These are phyloP conservation scores for Claviceps monticola DNA, from an alignment of 2,329 filamentous ascomycete genomes.

Conservation along the genomic window DNA sequence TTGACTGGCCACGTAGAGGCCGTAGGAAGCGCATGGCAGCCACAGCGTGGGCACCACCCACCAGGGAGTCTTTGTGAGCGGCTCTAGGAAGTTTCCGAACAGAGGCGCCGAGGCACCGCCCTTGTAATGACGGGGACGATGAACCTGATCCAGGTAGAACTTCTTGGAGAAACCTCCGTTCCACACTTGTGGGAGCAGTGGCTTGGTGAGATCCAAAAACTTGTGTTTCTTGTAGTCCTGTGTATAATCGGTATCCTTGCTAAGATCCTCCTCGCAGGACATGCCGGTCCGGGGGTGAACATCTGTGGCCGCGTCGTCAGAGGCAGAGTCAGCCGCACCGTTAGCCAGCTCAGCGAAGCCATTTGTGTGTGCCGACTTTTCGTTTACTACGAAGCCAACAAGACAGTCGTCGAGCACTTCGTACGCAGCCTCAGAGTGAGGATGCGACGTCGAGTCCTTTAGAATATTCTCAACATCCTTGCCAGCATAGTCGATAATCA, in stretches of 20 bases:
- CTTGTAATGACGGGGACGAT: constrained; percentile 89
- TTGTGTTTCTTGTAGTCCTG: constrained; percentile 81
- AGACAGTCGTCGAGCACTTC: constrained; percentile 82
- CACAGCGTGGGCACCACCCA: constrained; percentile 76
- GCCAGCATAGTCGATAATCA: constrained; percentile 81
- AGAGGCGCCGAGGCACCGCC: constrained; percentile 84
- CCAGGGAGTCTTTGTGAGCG: constrained; percentile 90
- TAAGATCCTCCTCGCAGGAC: constrained; percentile 77
- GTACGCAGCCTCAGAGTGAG: constrained; percentile 86
- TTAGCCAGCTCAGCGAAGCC: constrained; percentile 14
- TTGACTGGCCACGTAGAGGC: constrained; percentile 48
- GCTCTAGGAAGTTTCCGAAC: constrained; percentile 97
- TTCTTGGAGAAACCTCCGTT: constrained; percentile 76
- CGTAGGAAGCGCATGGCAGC: constrained; percentile 69
- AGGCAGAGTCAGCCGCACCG: constrained; percentile 12
- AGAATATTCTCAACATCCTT: constrained; percentile 75
- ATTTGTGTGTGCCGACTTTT: constrained; percentile 29
- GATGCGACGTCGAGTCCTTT: constrained; percentile 69
- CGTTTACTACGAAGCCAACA: constrained; percentile 62
- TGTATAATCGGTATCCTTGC: constrained; percentile 63
- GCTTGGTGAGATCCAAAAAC: constrained; percentile 78
- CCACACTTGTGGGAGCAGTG: constrained; percentile 81
- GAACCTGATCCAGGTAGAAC: constrained; percentile 96
- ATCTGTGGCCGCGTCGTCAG: constrained; percentile 15
- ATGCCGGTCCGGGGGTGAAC: constrained; percentile 64